Percentiles rank a stretch among this genome's conserved stretches.
These are phyloP conservation scores for Peniophora sp. DNA, from an alignment of 1,284 basidiomycete genomes.

Conservation along the genomic window DNA sequence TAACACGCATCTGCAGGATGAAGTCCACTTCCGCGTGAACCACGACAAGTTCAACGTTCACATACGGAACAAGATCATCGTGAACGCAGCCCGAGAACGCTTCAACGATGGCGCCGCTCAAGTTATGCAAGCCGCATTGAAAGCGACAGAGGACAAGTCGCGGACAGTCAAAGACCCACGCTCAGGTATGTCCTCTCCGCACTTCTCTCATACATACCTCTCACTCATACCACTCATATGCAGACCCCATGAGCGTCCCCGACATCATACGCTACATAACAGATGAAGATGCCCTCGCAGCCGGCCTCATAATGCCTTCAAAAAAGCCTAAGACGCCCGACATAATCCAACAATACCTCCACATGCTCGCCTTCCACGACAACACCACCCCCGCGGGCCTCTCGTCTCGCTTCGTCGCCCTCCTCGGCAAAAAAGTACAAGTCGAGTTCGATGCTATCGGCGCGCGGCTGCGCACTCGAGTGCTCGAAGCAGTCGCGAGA, in stretches of 20 bases:
- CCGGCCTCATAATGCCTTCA: constrained; percentile 46
- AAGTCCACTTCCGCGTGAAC: constrained; percentile 78
- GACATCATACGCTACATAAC: constrained; percentile 53
- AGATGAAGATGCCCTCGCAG: constrained; percentile 48
- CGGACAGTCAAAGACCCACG: constrained; percentile 49
- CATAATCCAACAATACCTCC: constrained; percentile 69
- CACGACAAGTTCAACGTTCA: constrained; percentile 84
- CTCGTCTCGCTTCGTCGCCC: constrained; percentile 60
- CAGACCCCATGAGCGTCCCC: constrained; percentile 58
- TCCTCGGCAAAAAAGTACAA: constrained; percentile 64
- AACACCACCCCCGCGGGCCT: constrained; percentile 68
- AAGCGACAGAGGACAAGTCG: constrained; percentile 61
- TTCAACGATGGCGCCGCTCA: constrained; percentile 70
- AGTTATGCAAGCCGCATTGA: constrained; percentile 66
- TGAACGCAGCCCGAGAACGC: constrained; percentile 65
- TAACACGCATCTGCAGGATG: constrained; percentile 41
- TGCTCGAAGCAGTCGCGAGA: constrained; percentile 76
- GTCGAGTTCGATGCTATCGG: constrained; percentile 80
- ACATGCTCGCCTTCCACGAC: constrained; percentile 69
- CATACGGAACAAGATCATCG: constrained; percentile 85
- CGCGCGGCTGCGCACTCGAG: constrained; percentile 59
- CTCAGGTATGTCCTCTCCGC: constrained; percentile 43
- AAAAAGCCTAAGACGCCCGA: constrained; percentile 52
- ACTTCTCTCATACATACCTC: constrained; percentile 4
- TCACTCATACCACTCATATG: neutral